Base-by-base conservation (phyloP, 2,329 filamentous ascomycete species). In the Apiospora arundinis region DNA sequence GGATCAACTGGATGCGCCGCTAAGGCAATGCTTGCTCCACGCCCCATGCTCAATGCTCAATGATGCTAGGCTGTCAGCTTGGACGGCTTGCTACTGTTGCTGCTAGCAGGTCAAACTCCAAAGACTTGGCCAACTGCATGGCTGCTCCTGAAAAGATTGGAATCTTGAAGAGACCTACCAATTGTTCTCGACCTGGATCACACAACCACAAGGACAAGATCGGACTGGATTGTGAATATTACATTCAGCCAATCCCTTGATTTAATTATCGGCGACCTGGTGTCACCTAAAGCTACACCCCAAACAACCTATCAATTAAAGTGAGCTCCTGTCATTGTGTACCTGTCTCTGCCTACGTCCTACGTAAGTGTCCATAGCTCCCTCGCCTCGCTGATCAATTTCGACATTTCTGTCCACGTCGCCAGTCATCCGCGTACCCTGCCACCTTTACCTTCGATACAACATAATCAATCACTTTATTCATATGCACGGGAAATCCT, bases 331-430 rank as follows among this genome's bases (percentile, higher is more conserved):
- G 21, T 21, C 6, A 37, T 60, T 60, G 56, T 23, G 52, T 63
- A 60, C 37, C 23, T 52, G n/a, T 48, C 46, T 48, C 25, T 56
- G 25, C 32, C 40, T 45, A 12, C 12, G 9, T 45, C 32, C 21
- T 63, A 63, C 56, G 56, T 63, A 63, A 63, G 56, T 63, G 56
- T 40, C 56, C 28, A 63, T 40, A 63, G 56, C 52, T 60, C 52
- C 52, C 52, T 32, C 52, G 28, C 21, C 28, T 60, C 8, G 52
- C 28, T 37, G 18, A 40, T 63, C 25, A 14, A 18, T 9, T 25
- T 52, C n/a, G 23, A 52, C 48, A 52, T 23, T 52, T 52, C 48
- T 52, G 52, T 60, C 52, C 52, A 60, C 56, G 32, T 63, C 56
- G 28, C 56, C 16, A 32, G 56, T 63, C 56, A 40, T 63, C 56